phyloP scores from a whole-genome alignment of 331 rosid species.

The Malus hybrid region DNA sequence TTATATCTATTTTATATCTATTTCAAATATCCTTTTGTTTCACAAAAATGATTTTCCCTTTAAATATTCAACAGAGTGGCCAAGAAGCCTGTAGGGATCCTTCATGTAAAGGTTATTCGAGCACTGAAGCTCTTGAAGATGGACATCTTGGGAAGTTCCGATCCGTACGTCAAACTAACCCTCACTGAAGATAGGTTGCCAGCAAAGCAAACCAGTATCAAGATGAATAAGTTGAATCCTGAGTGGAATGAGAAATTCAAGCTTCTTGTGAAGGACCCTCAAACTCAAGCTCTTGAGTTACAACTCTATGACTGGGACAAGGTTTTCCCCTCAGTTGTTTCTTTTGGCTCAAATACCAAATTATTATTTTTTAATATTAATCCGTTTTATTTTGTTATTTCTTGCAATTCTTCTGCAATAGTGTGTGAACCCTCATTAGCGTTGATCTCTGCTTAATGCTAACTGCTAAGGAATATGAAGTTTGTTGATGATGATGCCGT shows the following conservation, averaged over 20 bases:
- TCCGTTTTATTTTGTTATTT: neutral
- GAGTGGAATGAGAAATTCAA: slow-evolving; percentile 90
- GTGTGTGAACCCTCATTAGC: neutral
- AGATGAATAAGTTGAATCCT: slow-evolving; percentile 76
- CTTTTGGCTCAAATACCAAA: neutral
- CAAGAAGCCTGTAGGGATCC: slow-evolving; percentile 89
- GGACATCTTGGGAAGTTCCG: slow-evolving; percentile 85
- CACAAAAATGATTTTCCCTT: neutral
- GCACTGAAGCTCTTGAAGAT: slow-evolving; percentile 69
- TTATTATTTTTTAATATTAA: neutral
- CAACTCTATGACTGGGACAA: slow-evolving; percentile 95
- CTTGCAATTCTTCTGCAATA: neutral
- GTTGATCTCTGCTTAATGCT: neutral
- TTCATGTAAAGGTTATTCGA: slow-evolving; percentile 77
- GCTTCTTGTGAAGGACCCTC: slow-evolving; percentile 67
- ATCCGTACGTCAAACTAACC: slow-evolving; percentile 80
- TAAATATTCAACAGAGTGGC: slow-evolving; percentile 33
- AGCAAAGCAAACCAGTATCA: slow-evolving; percentile 61
- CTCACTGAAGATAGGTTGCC: slow-evolving; percentile 68
- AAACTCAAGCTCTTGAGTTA: slow-evolving; percentile 72
- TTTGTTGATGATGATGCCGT: neutral
- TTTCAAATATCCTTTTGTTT: neutral
- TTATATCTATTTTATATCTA: neutral
- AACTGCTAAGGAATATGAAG: neutral
- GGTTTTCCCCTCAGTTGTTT: slow-evolving; percentile 32